Percentiles rank a stretch among this genome's conserved stretches.
phyloP scores from a whole-genome alignment of 1,284 basidiomycete genomes.

The Ganoderma boninense region DNA sequence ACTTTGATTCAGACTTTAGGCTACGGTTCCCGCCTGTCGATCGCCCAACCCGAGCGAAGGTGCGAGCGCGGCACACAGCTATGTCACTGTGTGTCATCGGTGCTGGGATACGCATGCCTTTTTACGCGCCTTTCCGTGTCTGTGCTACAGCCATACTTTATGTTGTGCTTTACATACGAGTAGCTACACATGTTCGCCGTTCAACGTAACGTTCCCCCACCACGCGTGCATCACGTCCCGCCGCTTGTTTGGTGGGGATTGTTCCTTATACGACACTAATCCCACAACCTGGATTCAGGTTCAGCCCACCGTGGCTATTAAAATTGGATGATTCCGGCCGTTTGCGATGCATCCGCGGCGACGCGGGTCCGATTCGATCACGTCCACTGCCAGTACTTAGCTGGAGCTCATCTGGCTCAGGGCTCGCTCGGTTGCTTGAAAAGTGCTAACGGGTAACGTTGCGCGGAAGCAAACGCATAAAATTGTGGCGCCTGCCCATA shows the following conservation, averaged over 20 bases:
- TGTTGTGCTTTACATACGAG: constrained; percentile 8
- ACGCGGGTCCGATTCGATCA: constrained; percentile 5
- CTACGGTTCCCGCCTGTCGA: background rate
- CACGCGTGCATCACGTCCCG: background rate
- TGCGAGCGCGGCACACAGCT: constrained; percentile 6
- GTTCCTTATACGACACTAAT: background rate
- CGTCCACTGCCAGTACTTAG: background rate
- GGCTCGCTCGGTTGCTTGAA: constrained; percentile 2
- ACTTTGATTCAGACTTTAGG: constrained; percentile 3
- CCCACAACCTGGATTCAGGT: background rate
- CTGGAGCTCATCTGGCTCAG: constrained; percentile 8
- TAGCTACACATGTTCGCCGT: constrained; percentile 3
- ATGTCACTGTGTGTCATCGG: background rate
- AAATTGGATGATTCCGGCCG: background rate
- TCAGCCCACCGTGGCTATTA: background rate
- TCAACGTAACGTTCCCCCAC: background rate
- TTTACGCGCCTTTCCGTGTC: background rate
- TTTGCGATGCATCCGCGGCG: constrained; percentile 2
- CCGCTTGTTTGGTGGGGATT: background rate
- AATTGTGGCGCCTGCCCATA: constrained; percentile 15
- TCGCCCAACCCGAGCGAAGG: background rate
- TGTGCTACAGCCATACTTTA: background rate
- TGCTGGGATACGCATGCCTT: background rate
- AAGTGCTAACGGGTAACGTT: background rate
- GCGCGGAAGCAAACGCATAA: constrained; percentile 19